Evolutionary conservation across 345 rosid species (phyloP).

Genomic region (Euphorbia peplus): DNA sequence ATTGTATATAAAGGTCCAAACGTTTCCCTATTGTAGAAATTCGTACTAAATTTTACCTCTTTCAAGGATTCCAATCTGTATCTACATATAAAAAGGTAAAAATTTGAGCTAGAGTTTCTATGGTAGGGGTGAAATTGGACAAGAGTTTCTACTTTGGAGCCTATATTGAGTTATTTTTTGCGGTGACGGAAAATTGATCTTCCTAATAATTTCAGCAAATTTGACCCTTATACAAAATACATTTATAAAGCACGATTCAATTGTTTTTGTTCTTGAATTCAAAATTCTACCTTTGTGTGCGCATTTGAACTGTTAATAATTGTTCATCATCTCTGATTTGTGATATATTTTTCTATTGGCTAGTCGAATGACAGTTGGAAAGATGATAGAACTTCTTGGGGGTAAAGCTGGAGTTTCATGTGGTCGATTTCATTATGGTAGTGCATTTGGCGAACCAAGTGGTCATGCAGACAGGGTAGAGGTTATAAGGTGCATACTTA

Average conservation of each 20-base stretch:
- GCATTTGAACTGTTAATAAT: background rate
- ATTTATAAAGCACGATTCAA: background rate
- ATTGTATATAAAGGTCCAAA: no score
- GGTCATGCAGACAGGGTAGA: conserved; percentile 94
- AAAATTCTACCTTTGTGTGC: background rate
- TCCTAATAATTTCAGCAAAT: no score
- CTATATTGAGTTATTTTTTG: no score
- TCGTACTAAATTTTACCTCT: no score
- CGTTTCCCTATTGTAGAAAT: no score
- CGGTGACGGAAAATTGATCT: no score
- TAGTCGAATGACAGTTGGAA: conserved; percentile 98
- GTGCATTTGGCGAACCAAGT: conserved; percentile 94
- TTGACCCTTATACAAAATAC: background rate
- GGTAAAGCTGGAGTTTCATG: conserved; percentile 90
- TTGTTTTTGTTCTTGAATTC: background rate
- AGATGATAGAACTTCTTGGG: conserved; percentile 98
- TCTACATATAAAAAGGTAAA: no score
- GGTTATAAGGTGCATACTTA: conserved; percentile 49
- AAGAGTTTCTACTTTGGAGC: no score
- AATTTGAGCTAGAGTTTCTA: no score
- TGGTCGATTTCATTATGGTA: conserved; percentile 88
- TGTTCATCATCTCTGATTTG: background rate
- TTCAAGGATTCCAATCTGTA: no score
- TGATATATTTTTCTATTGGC: conserved; percentile 4
- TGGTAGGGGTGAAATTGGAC: no score